phyloP scores from a whole-genome alignment of 2,329 filamentous ascomycete species.

The Aspergillus aculeatinus region DNA sequence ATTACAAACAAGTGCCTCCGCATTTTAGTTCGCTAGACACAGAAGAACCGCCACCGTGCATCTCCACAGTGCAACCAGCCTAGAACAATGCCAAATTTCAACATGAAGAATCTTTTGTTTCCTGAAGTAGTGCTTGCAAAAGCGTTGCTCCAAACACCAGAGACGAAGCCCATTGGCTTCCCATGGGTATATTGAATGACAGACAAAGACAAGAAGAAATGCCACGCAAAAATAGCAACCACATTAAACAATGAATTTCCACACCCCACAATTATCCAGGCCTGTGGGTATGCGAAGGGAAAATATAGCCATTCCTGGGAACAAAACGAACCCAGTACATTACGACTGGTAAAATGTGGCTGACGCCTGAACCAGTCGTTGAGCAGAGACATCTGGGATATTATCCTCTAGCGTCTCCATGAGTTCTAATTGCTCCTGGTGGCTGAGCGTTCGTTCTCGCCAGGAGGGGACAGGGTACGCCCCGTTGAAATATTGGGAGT shows the following conservation, averaged over 20 bases:
- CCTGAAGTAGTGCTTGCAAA: neutral
- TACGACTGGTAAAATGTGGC: conserved; percentile 44
- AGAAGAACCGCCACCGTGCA: neutral
- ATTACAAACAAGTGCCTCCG: neutral
- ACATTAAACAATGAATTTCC: neutral
- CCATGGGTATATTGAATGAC: conserved; percentile 14
- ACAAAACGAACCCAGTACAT: neutral
- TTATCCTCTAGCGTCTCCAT: conserved; percentile 73
- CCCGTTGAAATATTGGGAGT: conserved; percentile 49
- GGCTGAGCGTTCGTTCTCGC: conserved; percentile 67
- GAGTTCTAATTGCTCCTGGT: conserved; percentile 78
- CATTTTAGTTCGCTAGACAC: neutral
- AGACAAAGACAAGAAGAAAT: conserved; percentile 3
- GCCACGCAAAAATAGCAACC: neutral
- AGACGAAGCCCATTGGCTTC: conserved; percentile 7
- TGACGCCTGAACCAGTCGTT: conserved; percentile 40
- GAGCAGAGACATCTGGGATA: conserved; percentile 46
- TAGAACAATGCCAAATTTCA: neutral
- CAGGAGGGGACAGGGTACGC: conserved; percentile 47
- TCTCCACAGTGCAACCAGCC: neutral
- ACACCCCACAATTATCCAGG: neutral
- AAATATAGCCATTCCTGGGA: neutral
- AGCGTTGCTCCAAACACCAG: conserved; percentile 12
- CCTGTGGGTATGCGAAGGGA: conserved; percentile 1
- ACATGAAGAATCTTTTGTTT: neutral